Evolutionary conservation across 1,284 basidiomycete species (phyloP).

Genomic region (Puccinia horiana): DNA sequence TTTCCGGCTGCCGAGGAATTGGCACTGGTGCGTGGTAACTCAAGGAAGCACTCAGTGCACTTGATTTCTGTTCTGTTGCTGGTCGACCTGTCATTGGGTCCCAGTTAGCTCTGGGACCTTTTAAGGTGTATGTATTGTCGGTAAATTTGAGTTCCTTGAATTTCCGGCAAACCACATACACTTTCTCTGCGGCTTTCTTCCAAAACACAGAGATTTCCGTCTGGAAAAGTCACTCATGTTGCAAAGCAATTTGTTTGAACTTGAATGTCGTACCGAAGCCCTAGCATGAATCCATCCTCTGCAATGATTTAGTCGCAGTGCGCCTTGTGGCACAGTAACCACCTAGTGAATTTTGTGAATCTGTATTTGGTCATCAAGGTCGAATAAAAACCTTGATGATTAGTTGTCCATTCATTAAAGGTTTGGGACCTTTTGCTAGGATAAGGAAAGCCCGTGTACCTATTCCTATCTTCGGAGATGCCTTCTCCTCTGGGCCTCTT

Average conservation of each 20-base stretch:
- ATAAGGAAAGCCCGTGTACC: neutral
- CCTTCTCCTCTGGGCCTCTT: too few relatives aligned
- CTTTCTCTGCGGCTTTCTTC: too few relatives aligned
- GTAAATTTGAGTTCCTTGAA: too few relatives aligned
- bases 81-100: too few relatives aligned
- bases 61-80: too few relatives aligned
- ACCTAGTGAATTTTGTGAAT: neutral
- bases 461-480: neutral
- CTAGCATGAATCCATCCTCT: neutral
- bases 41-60: too few relatives aligned
- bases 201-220: neutral
- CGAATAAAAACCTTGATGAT: neutral
- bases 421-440: neutral
- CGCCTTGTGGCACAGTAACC: neutral
- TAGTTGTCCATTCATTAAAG: neutral
- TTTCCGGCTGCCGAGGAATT: too few relatives aligned
- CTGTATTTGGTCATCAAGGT: neutral
- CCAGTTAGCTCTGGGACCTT: too few relatives aligned
- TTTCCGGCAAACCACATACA: too few relatives aligned
- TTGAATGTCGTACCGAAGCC: conserved; percentile 1
- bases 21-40: too few relatives aligned
- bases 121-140: too few relatives aligned
- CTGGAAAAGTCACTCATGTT: neutral
- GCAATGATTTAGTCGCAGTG: neutral
- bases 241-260: neutral